Conservation (phyloP, 371 early-diverging fungal genomes). For the Nosema granulosis region DNA sequence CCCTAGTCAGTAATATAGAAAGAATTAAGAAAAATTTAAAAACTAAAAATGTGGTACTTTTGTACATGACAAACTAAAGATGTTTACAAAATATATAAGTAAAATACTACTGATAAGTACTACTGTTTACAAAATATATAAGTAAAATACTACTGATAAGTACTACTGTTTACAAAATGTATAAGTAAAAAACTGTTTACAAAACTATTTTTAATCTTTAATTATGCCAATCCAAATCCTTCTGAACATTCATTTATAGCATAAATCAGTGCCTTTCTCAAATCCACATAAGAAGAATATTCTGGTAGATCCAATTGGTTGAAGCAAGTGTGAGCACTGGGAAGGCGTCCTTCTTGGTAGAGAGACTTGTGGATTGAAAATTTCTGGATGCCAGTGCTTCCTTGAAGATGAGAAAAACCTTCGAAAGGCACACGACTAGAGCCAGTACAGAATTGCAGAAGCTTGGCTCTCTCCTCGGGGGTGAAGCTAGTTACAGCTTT, state of each 20-base stretch:
- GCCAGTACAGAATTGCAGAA: conserved; percentile 91
- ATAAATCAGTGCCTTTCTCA: conserved; percentile 76
- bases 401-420: conserved; percentile 84
- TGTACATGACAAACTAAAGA: no score
- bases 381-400: conserved; percentile 76
- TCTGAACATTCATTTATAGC: conserved; percentile 88
- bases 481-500: conserved; percentile 76
- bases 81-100: no score
- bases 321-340: conserved; percentile 92
- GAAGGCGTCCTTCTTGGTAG: conserved; percentile 83
- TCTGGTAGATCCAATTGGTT: conserved; percentile 85
- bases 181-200: no score
- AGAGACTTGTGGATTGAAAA: conserved; percentile 94
- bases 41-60: no score
- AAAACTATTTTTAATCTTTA: no score
- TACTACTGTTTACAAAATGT: no score
- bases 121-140: no score
- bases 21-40: no score
- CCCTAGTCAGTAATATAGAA: no score
- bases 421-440: conserved; percentile 88
- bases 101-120: no score
- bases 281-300: conserved; percentile 75
- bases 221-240: conserved; percentile 76
- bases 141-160: no score
- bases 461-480: conserved; percentile 75